These are phyloP conservation scores for Dentipellis fragilis DNA, from an alignment of 768 basidiomycete genomes.

Conservation along the genomic window DNA sequence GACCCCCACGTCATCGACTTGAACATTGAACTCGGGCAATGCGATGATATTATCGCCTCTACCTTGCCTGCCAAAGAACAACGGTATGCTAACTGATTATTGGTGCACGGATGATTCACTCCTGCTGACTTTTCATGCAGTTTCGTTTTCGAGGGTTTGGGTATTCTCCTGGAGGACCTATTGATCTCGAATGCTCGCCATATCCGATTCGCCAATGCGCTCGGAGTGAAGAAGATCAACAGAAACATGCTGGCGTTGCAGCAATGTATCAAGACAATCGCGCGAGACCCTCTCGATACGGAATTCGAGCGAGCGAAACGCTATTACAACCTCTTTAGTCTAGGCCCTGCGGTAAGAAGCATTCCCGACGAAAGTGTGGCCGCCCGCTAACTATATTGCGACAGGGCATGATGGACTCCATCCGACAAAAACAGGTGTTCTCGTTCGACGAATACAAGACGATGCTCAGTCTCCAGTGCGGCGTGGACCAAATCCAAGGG, in stretches of 20 bases:
- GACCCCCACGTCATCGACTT: slow-evolving; percentile 84
- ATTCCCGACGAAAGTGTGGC: background rate
- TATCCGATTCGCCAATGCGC: slow-evolving; percentile 57
- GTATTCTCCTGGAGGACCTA: slow-evolving; percentile 74
- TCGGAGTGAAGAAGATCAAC: slow-evolving; percentile 79
- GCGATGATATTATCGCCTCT: slow-evolving; percentile 57
- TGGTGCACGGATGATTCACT: slow-evolving; percentile 9
- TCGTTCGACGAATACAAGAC: slow-evolving; percentile 89
- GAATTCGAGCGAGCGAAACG: slow-evolving; percentile 68
- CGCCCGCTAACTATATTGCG: background rate
- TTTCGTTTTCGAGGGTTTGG: slow-evolving; percentile 82
- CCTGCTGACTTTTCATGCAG: slow-evolving; percentile 27
- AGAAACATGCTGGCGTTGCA: slow-evolving; percentile 88
- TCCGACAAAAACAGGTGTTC: slow-evolving; percentile 55
- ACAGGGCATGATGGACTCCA: slow-evolving; percentile 69
- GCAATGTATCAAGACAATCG: slow-evolving; percentile 77
- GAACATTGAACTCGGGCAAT: slow-evolving; percentile 67
- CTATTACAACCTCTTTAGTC: slow-evolving; percentile 74
- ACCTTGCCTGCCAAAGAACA: slow-evolving; percentile 57
- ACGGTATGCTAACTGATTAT: slow-evolving; percentile 37
- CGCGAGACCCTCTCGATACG: slow-evolving; percentile 45
- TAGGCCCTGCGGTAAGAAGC: slow-evolving; percentile 58
- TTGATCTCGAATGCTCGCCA: slow-evolving; percentile 67
- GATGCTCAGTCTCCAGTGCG: slow-evolving; percentile 85
- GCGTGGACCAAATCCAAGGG: slow-evolving; percentile 54